Base-by-base conservation (phyloP, 139 green algal species). In the Coelastrella sp. region DNA sequence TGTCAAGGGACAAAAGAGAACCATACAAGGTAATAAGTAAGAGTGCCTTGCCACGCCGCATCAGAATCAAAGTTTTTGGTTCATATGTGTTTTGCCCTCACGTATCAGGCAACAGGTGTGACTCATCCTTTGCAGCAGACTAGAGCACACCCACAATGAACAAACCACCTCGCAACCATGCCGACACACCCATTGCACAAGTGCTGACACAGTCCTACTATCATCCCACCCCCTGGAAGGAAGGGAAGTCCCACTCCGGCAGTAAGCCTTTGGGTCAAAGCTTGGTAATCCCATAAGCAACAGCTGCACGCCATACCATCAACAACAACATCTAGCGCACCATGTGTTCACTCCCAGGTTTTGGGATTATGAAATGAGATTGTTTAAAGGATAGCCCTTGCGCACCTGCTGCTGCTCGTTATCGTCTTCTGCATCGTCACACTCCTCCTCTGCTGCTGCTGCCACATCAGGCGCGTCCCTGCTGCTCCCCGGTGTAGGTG, bases 21-120 rank as follows among this genome's bases (percentile, higher is more conserved):
- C 32, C 32, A 47, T 2, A 47, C 32, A 47, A 47, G 32, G 32
- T 47, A 47, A 2, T 0, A 47, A 47, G 32, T 47, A 47, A 47
- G 0, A 47, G 32, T 47, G 32, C 32, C 32, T 1, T 47, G 32
- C 32, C 1, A 47, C 47, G 54, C 4, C 65, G 89, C 83, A 87
- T 92, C 90, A 92, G 90, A 85, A 92, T 92, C 90, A 92, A 92
- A 92, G 90, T 92, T 92, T 92, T 92, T 92, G 90, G 90, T 91
- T 89, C 78, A 71, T 58, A 66, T 82, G 58, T 17, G 83, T 88
- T 80, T 90, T 85, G 90, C 90, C 68, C 71, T 87, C 90, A 92
- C 4, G 47, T 60, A 58, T 90, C 86, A 59, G 68, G 86, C 74
- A 90, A 90, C 57, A 14, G 23, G 2, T 19, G 54, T 5, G 66